Base-by-base conservation (phyloP, 1,284 basidiomycete genomes). In the Cystobasidium sp. region DNA sequence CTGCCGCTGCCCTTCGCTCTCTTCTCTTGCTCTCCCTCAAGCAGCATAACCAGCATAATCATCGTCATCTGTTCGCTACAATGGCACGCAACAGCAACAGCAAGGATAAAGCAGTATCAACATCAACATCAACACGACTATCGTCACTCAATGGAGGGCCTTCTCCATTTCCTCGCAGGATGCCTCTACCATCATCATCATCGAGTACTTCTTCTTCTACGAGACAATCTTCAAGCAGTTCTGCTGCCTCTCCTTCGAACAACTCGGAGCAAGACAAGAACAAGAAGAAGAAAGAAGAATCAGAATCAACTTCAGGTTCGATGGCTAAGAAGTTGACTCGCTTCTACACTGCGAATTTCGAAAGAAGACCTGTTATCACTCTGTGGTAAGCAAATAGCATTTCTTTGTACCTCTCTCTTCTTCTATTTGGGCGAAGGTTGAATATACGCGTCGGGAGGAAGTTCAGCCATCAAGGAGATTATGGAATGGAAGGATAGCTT, bases 331-430 rank as follows among this genome's bases (percentile, higher is more conserved):
- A 55, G 41, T 43, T 73, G 12, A 73, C 70, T 12, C 49, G 63
- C 22, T 66, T 73, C 63, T 73, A 73, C 55, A 73, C 70, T 31
- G 41, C 62, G 16, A 73, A 73, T 46, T 73, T 73, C 59, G 70
- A 73, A 31, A 20, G 53, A 31, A 65, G 70, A 41, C 70, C 70
- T 43, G 63, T 73, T 24, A 73, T 73, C 47, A 73, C 70, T 3
- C 31, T 73, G 5, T 66, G 70, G 70, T 73, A 31, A 41, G 69
- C 43, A 31, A 9, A 47, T 12, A 58, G 56, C 56, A 31, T 58
- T 22, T 6, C 39, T 43, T 16, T 16, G 58, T 37, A 24, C 53
- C 16, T 37, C 4, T 44, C 14, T 43, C 41, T 22, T 24, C 14
- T n/a, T 55, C 16, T 16, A 12, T 49, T n/a, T 14, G n/a, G 53